phyloP scores from a whole-genome alignment of 2,329 filamentous ascomycete genomes.

The Pezicula radicicola region DNA sequence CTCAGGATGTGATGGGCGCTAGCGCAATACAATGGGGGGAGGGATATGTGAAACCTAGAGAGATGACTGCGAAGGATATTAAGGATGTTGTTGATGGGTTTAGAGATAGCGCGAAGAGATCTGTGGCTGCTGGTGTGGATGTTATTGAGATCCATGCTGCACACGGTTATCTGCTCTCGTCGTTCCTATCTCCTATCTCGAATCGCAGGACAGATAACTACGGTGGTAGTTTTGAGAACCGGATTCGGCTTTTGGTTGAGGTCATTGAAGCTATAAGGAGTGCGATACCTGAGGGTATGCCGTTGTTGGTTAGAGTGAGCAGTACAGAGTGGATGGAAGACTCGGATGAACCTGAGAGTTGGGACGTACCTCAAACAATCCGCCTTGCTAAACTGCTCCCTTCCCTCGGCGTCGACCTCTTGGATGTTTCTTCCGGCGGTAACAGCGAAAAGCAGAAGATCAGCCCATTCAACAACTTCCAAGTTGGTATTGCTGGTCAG shows the following conservation, averaged over 20 bases:
- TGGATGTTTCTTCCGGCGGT: conserved; percentile 78
- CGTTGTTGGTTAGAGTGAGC: conserved; percentile 58
- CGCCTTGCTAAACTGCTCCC: conserved; percentile 68
- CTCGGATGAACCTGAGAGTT: conserved; percentile 7
- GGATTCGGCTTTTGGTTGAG: conserved; percentile 57
- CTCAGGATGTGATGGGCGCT: conserved; percentile 42
- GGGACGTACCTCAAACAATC: conserved; percentile 33
- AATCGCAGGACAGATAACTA: conserved; percentile 64
- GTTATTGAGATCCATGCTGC: conserved; percentile 61
- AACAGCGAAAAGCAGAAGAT: conserved; percentile 62
- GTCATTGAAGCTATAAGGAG: conserved; percentile 47
- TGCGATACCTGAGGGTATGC: conserved; percentile 50
- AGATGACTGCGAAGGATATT: conserved; percentile 47
- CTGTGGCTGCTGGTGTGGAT: conserved; percentile 52
- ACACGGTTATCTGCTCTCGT: conserved; percentile 64
- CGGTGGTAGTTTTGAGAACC: conserved; percentile 64
- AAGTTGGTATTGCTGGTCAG: conserved; percentile 66
- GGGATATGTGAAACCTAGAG: conserved; percentile 52
- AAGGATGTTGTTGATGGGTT: conserved; percentile 32
- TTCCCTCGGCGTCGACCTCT: conserved; percentile 72
- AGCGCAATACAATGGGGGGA: conserved; percentile 57
- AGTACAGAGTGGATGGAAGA: conserved; percentile 60
- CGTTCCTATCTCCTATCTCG: conserved; percentile 59
- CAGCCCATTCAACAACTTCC: conserved; percentile 59
- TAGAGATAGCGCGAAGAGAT: conserved; percentile 29